These are phyloP conservation scores for Rhynchosporium graminicola DNA, from an alignment of 2,329 filamentous ascomycete species.

Conservation along the genomic window DNA sequence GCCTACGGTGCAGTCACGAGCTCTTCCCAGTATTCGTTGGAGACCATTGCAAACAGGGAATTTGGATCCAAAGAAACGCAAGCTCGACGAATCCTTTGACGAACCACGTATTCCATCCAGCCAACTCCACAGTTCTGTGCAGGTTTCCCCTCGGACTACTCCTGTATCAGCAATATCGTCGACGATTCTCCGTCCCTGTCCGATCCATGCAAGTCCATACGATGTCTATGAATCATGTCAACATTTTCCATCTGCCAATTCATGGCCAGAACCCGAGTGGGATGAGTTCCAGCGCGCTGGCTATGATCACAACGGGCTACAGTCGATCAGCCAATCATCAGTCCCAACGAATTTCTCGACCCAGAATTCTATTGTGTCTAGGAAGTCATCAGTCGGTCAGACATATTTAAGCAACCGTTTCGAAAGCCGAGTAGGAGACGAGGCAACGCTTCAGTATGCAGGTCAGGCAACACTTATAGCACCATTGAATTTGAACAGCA, in stretches of 20 bases:
- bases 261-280: conserved; percentile 17
- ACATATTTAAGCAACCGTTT: background rate
- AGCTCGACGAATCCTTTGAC: conserved; percentile 14
- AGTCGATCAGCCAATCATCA: background rate
- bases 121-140: conserved; percentile 18
- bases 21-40: conserved; percentile 17
- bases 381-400: background rate
- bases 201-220: background rate
- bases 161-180: background rate
- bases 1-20: conserved; percentile 15
- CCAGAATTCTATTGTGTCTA: background rate
- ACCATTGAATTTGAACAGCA: background rate
- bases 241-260: background rate
- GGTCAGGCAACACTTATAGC: background rate
- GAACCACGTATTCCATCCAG: background rate
- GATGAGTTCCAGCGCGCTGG: background rate
- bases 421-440: background rate
- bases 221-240: background rate
- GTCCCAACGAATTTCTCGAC: background rate
- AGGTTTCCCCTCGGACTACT: conserved; percentile 23
- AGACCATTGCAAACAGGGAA: conserved; percentile 15
- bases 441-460: background rate
- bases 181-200: background rate
- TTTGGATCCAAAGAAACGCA: conserved; percentile 21
- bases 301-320: background rate